These are phyloP conservation scores for Tuber umbilicatum DNA, from an alignment of 495 filamentous ascomycete genomes.

Conservation along the genomic window DNA sequence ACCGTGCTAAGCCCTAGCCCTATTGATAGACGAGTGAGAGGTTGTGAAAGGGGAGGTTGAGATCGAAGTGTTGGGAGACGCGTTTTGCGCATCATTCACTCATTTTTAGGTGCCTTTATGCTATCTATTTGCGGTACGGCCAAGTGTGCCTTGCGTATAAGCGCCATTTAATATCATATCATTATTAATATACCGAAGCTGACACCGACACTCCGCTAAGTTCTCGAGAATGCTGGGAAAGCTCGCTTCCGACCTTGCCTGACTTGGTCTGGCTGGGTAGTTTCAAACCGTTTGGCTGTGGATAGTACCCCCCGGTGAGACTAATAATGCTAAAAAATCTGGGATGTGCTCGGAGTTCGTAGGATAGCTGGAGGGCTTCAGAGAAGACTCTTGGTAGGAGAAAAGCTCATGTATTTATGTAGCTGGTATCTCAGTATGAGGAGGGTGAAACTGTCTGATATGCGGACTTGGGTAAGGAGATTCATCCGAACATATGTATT, in stretches of 20 bases:
- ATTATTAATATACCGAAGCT: no score
- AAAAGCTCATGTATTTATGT: neutral
- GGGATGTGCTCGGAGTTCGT: no score
- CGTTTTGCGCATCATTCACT: no score
- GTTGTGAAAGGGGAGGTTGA: neutral
- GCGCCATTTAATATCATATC: neutral
- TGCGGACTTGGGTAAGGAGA: neutral
- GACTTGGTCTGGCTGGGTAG: neutral
- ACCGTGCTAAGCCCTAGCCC: no score
- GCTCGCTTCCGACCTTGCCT: neutral
- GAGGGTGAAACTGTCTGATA: neutral
- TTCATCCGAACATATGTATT: neutral
- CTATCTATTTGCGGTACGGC: no score
- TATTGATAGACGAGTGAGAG: neutral
- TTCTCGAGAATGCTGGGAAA: neutral
- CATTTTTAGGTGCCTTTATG: no score
- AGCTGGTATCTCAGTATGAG: neutral
- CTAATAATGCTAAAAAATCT: neutral
- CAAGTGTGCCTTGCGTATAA: neutral
- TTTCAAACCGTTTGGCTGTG: neutral
- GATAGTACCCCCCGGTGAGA: neutral
- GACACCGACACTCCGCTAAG: neutral
- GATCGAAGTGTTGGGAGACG: no score
- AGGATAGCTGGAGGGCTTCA: neutral
- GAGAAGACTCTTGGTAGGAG: neutral